Conservation (phyloP, 2,329 filamentous ascomycete genomes). For the Daldinia sp. region DNA sequence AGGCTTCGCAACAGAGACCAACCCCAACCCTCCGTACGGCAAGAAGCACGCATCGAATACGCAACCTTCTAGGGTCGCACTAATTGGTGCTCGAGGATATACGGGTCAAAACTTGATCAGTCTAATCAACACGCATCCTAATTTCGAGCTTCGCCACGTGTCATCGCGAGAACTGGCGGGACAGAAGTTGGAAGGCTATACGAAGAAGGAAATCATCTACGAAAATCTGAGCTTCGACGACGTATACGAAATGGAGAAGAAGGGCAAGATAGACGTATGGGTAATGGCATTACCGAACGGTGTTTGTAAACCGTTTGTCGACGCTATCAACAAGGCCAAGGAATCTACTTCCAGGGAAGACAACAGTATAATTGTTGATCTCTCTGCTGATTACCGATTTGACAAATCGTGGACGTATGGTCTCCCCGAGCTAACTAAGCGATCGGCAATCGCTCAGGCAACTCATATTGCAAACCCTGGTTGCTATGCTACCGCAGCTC, state of each 20-base stretch:
- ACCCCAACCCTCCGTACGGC: conserved; percentile 31
- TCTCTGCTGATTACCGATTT: conserved; percentile 97
- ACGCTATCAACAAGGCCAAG: conserved; percentile 81
- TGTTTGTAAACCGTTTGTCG: conserved; percentile 92
- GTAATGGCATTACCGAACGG: conserved; percentile 97
- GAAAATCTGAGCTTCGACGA: conserved; percentile 91
- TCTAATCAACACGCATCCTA: conserved; percentile 86
- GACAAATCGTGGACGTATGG: conserved; percentile 88
- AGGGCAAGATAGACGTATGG: conserved; percentile 92
- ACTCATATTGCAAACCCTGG: conserved; percentile 92
- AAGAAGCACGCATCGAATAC: conserved; percentile 36
- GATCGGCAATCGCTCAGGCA: conserved; percentile 80
- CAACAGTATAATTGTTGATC: conserved; percentile 85
- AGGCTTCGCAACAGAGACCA: conserved; percentile 53
- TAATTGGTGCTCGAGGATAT: conserved; percentile 91
- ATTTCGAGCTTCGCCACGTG: conserved; percentile 90
- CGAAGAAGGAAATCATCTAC: conserved; percentile 91
- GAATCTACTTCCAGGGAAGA: conserved; percentile 61
- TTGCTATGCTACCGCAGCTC: conserved; percentile 93
- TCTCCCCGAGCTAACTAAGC: conserved; percentile 85
- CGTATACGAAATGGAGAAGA: conserved; percentile 83
- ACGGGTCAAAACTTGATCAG: conserved; percentile 92
- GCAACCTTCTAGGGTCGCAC: conserved; percentile 66
- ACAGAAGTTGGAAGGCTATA: conserved; percentile 88
- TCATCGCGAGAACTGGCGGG: conserved; percentile 93